Conservation (phyloP, 2,329 filamentous ascomycete species). For the Colletotrichum horii region DNA sequence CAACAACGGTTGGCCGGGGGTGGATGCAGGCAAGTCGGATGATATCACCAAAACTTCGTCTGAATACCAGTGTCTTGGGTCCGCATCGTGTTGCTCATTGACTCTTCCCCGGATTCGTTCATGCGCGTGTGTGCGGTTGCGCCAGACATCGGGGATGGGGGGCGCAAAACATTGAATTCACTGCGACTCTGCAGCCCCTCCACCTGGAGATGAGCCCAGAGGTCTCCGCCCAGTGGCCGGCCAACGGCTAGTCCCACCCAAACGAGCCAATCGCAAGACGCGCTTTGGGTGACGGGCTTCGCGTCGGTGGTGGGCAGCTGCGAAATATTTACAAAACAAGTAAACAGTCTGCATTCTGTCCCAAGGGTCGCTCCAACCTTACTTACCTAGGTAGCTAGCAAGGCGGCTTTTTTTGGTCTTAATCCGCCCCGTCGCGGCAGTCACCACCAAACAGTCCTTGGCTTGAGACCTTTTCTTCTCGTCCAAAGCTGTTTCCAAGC, state of each 20-base stretch:
- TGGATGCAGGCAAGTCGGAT: neutral
- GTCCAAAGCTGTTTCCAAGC: conserved; percentile 3
- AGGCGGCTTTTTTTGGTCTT: conserved; percentile 17
- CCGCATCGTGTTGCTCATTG: neutral
- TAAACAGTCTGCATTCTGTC: conserved; percentile 14
- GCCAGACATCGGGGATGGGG: neutral
- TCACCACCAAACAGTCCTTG: conserved; percentile 10
- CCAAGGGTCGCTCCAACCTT: conserved; percentile 2
- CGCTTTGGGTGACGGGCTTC: neutral
- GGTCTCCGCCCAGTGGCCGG: conserved; percentile 11
- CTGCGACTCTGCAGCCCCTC: neutral
- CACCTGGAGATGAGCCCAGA: neutral
- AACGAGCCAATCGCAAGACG: neutral
- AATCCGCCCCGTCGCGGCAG: conserved; percentile 9
- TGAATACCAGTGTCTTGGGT: conserved; percentile 3
- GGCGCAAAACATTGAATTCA: conserved; percentile 2
- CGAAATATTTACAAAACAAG: conserved; percentile 19
- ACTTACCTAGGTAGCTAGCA: neutral
- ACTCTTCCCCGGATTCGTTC: conserved; percentile 11
- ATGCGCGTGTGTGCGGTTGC: conserved; percentile 12
- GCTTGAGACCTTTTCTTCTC: conserved; percentile 4
- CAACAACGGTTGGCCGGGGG: neutral
- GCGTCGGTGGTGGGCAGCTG: conserved; percentile 13
- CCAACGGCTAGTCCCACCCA: neutral
- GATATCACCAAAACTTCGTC: conserved; percentile 1